Percentiles rank a stretch among this genome's conserved stretches.
phyloP scores from a whole-genome alignment of 1,284 basidiomycete genomes.

The Ustilago loliicola region DNA sequence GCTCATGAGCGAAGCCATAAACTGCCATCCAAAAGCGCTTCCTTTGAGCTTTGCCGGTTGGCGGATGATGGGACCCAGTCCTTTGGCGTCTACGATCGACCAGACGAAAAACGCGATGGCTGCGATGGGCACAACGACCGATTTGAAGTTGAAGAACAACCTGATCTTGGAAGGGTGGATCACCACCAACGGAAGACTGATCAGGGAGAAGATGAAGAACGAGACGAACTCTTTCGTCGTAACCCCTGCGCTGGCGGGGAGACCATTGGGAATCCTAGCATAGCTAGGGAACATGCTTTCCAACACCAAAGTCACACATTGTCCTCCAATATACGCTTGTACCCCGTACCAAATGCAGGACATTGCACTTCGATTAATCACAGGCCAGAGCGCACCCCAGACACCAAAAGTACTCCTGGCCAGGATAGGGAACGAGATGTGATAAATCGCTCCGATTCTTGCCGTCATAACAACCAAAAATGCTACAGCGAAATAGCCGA shows the following conservation, averaged over 20 bases:
- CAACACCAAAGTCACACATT: constrained; percentile 79
- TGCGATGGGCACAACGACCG: constrained; percentile 75
- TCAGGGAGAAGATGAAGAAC: constrained; percentile 88
- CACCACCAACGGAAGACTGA: constrained; percentile 83
- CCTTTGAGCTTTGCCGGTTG: constrained; percentile 79
- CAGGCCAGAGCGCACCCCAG: constrained; percentile 85
- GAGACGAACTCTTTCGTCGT: constrained; percentile 80
- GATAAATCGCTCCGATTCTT: constrained; percentile 76
- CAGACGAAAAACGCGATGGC: constrained; percentile 81
- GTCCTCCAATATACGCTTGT: constrained; percentile 76
- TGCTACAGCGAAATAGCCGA: constrained; percentile 81
- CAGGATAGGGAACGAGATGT: constrained; percentile 83
- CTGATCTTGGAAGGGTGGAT: constrained; percentile 84
- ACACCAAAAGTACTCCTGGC: constrained; percentile 80
- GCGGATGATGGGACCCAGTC: constrained; percentile 82
- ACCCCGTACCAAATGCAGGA: constrained; percentile 75
- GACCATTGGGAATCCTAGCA: constrained; percentile 78
- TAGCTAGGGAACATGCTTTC: constrained; percentile 77
- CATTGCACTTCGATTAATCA: constrained; percentile 81
- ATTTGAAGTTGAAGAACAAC: constrained; percentile 85
- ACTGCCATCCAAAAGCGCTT: constrained; percentile 81
- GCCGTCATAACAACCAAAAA: constrained; percentile 84
- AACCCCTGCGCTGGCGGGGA: constrained; percentile 80
- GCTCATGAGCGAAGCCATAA: constrained; percentile 74
- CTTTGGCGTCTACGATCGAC: constrained; percentile 80